These are phyloP conservation scores for Lachnellula cervina DNA, from an alignment of 2,329 filamentous ascomycete species.

Conservation along the genomic window DNA sequence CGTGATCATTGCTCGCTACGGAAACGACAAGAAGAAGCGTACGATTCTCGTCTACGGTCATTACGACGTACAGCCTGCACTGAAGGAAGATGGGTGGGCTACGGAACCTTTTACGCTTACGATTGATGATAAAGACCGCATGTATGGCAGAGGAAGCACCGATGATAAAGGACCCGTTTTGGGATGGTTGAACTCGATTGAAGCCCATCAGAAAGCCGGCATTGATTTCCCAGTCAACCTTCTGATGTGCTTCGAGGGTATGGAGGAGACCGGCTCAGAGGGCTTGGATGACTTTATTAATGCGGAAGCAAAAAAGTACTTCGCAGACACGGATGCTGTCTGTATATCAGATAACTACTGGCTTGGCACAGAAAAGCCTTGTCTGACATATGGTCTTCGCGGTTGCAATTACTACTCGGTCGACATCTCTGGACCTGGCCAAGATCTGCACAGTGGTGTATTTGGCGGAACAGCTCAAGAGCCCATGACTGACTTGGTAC, in stretches of 20 bases:
- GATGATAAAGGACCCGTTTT: conserved; percentile 98
- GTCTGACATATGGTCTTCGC: conserved; percentile 92
- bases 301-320: conserved; percentile 86
- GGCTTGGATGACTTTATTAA: conserved; percentile 93
- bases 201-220: conserved; percentile 92
- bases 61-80: conserved; percentile 96
- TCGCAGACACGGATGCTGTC: conserved; percentile 90
- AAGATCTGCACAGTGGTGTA: conserved; percentile 93
- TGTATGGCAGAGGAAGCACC: conserved; percentile 93
- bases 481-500: conserved; percentile 94
- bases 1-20: conserved; percentile 87
- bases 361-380: conserved; percentile 98
- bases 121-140: conserved; percentile 84
- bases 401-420: conserved; percentile 98
- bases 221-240: conserved; percentile 96
- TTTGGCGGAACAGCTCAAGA: conserved; percentile 96
- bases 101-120: conserved; percentile 89
- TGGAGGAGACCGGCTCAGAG: conserved; percentile 98
- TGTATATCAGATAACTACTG: conserved; percentile 99
- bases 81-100: conserved; percentile 90
- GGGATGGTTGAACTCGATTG: conserved; percentile 96
- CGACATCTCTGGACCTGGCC: conserved; percentile 82
- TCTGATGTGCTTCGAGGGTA: conserved; percentile 98
- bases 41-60: conserved; percentile 97
- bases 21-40: conserved; percentile 84